These are phyloP conservation scores for Rhizopogon roseolus DNA, from an alignment of 768 basidiomycete species.

Conservation along the genomic window DNA sequence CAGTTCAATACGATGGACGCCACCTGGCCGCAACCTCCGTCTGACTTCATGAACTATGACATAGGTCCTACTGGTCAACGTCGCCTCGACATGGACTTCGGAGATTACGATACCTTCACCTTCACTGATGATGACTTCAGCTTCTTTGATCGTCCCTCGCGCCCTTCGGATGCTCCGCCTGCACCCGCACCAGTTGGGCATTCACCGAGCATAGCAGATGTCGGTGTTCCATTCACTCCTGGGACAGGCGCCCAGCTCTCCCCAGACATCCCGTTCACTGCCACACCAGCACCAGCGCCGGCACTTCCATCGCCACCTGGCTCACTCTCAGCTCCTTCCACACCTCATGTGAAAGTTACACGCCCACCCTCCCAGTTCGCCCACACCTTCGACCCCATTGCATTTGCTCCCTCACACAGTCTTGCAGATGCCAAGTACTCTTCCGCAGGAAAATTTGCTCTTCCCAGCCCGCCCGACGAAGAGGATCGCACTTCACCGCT, in stretches of 20 bases:
- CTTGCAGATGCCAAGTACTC: constrained; percentile 69
- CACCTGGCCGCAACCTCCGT: constrained; percentile 32
- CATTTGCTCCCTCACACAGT: constrained; percentile 62
- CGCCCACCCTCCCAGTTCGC: constrained; percentile 19
- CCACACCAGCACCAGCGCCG: constrained; percentile 28
- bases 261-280: constrained; percentile 17
- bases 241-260: constrained; percentile 25
- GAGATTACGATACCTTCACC: constrained; percentile 43
- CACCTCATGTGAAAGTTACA: constrained; percentile 49
- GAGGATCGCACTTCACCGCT: constrained; percentile 30
- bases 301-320: constrained; percentile 50
- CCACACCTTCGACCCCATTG: constrained; percentile 62
- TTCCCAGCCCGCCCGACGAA: constrained; percentile 61
- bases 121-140: constrained; percentile 84
- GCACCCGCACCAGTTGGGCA: constrained; percentile 29
- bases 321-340: constrained; percentile 42
- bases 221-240: constrained; percentile 17
- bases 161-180: constrained; percentile 13
- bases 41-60: constrained; percentile 32
- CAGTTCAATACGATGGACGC: constrained; percentile 38
- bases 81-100: constrained; percentile 42
- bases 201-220: constrained; percentile 25
- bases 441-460: constrained; percentile 62
- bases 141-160: constrained; percentile 70
- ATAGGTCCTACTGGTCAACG: constrained; percentile 26